phyloP scores from a whole-genome alignment of 108 stramenopile species.

The Schizochytrium sp. region DNA sequence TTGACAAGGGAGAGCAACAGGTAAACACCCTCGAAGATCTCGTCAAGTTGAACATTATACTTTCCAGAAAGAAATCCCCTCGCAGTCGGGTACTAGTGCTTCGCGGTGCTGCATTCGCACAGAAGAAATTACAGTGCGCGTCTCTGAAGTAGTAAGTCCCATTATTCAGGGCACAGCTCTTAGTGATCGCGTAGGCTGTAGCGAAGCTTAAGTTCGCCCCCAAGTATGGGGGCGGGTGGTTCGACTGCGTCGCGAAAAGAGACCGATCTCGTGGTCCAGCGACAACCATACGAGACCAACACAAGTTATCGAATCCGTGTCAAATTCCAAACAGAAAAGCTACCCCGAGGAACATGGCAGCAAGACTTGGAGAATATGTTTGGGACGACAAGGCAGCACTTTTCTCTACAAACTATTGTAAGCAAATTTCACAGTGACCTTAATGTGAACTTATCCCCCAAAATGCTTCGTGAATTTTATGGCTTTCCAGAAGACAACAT shows the following conservation, averaged over 20 bases:
- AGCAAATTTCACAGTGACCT: background rate
- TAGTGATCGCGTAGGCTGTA: no score
- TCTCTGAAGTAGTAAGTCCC: no score
- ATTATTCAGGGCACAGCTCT: no score
- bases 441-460: constrained; percentile 6
- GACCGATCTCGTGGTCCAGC: constrained; percentile 9
- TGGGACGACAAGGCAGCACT: background rate
- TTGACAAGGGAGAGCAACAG: no score
- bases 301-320: constrained; percentile 37
- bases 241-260: constrained; percentile 32
- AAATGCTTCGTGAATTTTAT: constrained; percentile 58
- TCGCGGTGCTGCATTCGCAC: no score
- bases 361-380: constrained; percentile 1
- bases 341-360: constrained; percentile 37
- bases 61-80: no score
- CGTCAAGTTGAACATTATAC: no score
- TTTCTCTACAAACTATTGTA: background rate
- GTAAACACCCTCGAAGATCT: no score
- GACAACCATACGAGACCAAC: constrained; percentile 43
- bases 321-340: constrained; percentile 55
- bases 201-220: no score
- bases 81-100: no score
- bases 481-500: background rate
- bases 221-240: constrained; percentile 41
- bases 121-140: no score